Percentiles rank a stretch among this genome's conserved stretches.
phyloP scores from a whole-genome alignment of 306 rosid species.

The Urtica urens region DNA sequence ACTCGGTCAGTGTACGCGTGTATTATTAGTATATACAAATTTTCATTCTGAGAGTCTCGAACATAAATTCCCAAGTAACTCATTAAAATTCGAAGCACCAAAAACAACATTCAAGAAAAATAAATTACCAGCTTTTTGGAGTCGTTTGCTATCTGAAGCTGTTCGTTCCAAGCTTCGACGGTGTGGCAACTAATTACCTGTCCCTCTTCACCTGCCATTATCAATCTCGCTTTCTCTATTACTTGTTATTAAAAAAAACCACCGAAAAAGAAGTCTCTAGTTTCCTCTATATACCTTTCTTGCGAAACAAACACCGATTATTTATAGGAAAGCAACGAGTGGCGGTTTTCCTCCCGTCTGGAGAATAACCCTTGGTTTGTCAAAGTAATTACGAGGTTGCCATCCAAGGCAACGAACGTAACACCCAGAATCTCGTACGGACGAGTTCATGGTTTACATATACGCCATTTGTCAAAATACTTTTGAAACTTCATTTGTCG shows the following conservation, averaged over 20 bases:
- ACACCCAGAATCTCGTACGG: neutral
- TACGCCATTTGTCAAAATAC: no score
- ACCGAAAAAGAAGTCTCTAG: neutral
- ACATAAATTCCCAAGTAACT: no score
- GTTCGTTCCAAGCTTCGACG: slow-evolving; percentile 52
- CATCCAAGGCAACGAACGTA: slow-evolving; percentile 9
- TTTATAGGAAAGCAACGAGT: neutral
- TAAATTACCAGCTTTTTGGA: slow-evolving; percentile 52
- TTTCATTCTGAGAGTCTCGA: no score
- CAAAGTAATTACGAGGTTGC: slow-evolving; percentile 24
- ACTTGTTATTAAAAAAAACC: no score
- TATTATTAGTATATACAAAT: no score
- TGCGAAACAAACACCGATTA: slow-evolving; percentile 4
- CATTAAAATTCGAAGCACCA: neutral
- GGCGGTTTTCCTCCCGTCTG: neutral
- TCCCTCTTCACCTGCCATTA: slow-evolving; percentile 54
- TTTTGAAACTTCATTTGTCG: no score
- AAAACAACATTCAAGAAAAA: neutral
- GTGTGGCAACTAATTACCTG: slow-evolving; percentile 56
- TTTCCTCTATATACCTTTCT: slow-evolving; percentile 3
- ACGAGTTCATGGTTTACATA: neutral
- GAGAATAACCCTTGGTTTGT: neutral
- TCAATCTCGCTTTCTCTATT: neutral
- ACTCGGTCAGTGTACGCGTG: no score
- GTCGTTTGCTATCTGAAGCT: slow-evolving; percentile 48